phyloP scores from a whole-genome alignment of 768 basidiomycete species.

The Rhizopogon vulgaris region DNA sequence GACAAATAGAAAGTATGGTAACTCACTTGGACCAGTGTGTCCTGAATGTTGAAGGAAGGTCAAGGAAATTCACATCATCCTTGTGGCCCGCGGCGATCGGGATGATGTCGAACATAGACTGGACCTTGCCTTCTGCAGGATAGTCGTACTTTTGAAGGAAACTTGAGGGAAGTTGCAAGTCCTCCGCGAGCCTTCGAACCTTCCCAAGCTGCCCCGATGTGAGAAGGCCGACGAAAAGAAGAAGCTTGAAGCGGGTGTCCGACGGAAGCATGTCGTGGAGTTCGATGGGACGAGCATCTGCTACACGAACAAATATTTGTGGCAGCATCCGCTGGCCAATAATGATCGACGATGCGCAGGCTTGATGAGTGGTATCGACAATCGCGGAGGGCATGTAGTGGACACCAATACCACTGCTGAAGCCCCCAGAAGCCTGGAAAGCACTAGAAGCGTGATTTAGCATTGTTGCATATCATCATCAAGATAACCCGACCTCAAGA shows the following conservation, averaged over 20 bases:
- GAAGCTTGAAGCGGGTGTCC: conserved; percentile 33
- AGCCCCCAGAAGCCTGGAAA: conserved; percentile 32
- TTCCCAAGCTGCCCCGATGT: conserved; percentile 14
- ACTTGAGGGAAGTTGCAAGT: conserved; percentile 18
- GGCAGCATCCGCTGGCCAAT: conserved; percentile 36
- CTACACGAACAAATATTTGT: conserved; percentile 28
- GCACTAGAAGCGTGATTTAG: conserved; percentile 17
- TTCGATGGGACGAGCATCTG: conserved; percentile 31
- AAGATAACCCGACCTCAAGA: conserved; percentile 23
- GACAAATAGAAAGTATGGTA: not conserved
- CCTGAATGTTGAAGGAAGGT: conserved; percentile 29
- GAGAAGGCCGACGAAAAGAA: conserved; percentile 28
- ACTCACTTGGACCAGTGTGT: conserved; percentile 39
- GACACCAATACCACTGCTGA: conserved; percentile 33
- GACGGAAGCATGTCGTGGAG: conserved; percentile 35
- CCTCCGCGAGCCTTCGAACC: conserved; percentile 20
- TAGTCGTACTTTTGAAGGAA: conserved; percentile 24
- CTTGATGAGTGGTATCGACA: conserved; percentile 25
- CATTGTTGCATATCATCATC: not conserved
- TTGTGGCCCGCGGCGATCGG: conserved; percentile 25
- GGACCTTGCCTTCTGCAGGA: conserved; percentile 9
- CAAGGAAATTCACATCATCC: conserved; percentile 26
- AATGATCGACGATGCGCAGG: conserved; percentile 24
- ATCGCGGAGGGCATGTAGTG: conserved; percentile 34
- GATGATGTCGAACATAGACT: conserved; percentile 27